Evolutionary conservation across 2,329 filamentous ascomycete genomes (phyloP).

Genomic region (Pseudogymnoascus sp.): DNA sequence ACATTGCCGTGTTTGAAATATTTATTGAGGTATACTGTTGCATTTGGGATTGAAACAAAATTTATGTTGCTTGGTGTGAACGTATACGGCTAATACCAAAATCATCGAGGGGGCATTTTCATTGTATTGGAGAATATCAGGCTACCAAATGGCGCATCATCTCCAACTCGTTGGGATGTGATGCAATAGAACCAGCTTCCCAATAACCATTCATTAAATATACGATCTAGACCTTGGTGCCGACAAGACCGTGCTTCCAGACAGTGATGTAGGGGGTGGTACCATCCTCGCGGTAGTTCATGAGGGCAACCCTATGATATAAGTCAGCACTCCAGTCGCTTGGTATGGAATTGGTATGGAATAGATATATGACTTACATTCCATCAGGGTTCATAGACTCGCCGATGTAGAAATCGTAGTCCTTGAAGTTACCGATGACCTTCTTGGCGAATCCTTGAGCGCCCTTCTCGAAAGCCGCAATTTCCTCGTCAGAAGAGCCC

Average conservation of each 20-base stretch:
- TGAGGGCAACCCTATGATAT: slow-evolving; percentile 66
- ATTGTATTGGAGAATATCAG: slow-evolving; percentile 8
- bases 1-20: neutral
- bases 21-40: neutral
- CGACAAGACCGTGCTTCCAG: slow-evolving; percentile 90
- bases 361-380: slow-evolving; percentile 58
- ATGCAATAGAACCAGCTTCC: slow-evolving; percentile 6
- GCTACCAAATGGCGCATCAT: slow-evolving; percentile 4
- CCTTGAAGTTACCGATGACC: slow-evolving; percentile 79
- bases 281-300: slow-evolving; percentile 98
- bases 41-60: neutral
- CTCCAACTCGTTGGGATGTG: neutral
- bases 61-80: neutral
- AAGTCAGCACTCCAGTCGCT: slow-evolving; percentile 10
- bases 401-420: slow-evolving; percentile 91
- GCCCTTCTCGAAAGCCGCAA: slow-evolving; percentile 73
- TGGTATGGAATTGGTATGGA: slow-evolving; percentile 8
- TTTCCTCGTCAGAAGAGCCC: slow-evolving; percentile 53
- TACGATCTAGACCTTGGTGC: slow-evolving; percentile 77
- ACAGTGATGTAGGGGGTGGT: slow-evolving; percentile 79
- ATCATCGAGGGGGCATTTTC: slow-evolving; percentile 6
- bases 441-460: slow-evolving; percentile 70
- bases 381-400: slow-evolving; percentile 88
- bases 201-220: slow-evolving; percentile 9
- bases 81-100: neutral